Conservation (phyloP, 2,329 filamentous ascomycete genomes). For the Botryotinia convoluta region DNA sequence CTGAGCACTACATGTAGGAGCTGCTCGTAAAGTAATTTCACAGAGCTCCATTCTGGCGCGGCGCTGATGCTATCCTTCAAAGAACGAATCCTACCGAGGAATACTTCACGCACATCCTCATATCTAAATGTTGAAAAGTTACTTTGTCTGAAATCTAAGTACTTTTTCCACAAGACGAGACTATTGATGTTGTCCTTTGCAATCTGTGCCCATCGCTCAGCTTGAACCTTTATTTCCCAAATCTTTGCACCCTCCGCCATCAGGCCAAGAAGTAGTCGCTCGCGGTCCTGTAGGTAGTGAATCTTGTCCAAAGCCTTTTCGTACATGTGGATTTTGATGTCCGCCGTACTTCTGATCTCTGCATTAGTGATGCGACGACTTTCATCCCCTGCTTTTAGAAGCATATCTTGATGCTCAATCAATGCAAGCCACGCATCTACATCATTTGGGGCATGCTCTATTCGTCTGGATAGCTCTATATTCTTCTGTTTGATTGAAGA, state of each 20-base stretch:
- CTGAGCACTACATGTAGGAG: constrained; percentile 72
- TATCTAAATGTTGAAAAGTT: constrained; percentile 65
- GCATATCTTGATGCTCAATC: constrained; percentile 71
- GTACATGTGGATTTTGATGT: constrained; percentile 77
- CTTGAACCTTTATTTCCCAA: constrained; percentile 65
- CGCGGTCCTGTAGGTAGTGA: constrained; percentile 46
- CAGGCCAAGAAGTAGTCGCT: constrained; percentile 63
- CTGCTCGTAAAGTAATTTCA: constrained; percentile 37
- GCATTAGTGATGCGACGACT: constrained; percentile 52
- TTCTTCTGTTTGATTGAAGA: constrained; percentile 53
- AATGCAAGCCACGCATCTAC: constrained; percentile 73
- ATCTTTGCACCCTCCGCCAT: constrained; percentile 72
- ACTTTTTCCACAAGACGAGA: constrained; percentile 68
- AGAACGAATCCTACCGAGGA: constrained; percentile 57
- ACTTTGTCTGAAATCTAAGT: constrained; percentile 71
- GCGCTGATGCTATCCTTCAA: constrained; percentile 33
- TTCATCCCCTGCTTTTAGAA: constrained; percentile 54
- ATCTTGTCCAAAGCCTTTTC: constrained; percentile 69
- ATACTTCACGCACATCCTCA: constrained; percentile 60
- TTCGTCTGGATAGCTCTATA: constrained; percentile 59
- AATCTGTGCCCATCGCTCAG: constrained; percentile 63
- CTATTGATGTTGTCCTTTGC: constrained; percentile 54
- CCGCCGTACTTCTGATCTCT: constrained; percentile 67
- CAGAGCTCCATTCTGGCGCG: background rate
- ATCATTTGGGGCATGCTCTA: constrained; percentile 65